Evolutionary conservation across 192 early-diverging fungal genomes (phyloP).

Genomic region (Diversispora eburnea): DNA sequence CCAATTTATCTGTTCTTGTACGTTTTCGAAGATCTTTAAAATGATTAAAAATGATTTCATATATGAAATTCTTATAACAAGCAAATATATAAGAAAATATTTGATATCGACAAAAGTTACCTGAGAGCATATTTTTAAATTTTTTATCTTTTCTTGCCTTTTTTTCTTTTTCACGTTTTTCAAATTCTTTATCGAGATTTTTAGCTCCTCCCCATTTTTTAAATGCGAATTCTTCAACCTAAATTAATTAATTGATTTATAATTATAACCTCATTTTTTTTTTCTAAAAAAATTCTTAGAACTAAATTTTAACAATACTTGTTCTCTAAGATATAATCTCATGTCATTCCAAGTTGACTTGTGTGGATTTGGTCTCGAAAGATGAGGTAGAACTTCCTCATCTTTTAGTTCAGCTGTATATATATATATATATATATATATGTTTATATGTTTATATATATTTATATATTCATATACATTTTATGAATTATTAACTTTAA

Average conservation of each 20-base stretch:
- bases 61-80: not conserved
- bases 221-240: conserved; percentile 90
- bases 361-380: conserved; percentile 90
- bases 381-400: conserved; percentile 67
- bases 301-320: conserved; percentile 42
- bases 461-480: not conserved
- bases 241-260: not conserved
- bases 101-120: conserved; percentile 34
- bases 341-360: conserved; percentile 97
- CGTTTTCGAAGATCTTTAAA: conserved; percentile 68
- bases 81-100: not conserved
- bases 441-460: not conserved
- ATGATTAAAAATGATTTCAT: conserved; percentile 5
- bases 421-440: not conserved
- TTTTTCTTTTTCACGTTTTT: conserved; percentile 72
- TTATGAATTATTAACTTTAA: not conserved
- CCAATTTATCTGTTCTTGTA: conserved; percentile 72
- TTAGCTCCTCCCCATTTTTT: conserved; percentile 90
- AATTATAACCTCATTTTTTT: not conserved
- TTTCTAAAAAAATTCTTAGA: not conserved
- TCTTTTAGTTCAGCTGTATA: conserved; percentile 76
- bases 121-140: conserved; percentile 71
- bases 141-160: conserved; percentile 78
- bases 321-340: conserved; percentile 84
- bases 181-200: conserved; percentile 84